Percentiles rank a stretch among this genome's conserved stretches.
phyloP scores from a whole-genome alignment of 352 stramenopile species.

The Phytopythium montanum region DNA sequence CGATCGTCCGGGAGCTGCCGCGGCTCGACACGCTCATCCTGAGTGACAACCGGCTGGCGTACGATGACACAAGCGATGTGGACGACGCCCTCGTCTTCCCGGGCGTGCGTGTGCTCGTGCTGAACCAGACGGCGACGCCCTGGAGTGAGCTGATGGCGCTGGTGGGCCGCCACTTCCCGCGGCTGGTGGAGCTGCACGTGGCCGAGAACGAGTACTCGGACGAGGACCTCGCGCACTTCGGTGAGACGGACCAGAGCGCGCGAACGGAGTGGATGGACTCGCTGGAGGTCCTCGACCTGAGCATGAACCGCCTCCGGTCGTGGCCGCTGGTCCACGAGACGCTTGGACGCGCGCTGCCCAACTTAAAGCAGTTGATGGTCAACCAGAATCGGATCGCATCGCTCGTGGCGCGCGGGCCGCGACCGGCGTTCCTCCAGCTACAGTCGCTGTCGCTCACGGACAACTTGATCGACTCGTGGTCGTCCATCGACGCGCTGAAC shows the following conservation, averaged over 20 bases:
- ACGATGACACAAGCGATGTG: slow-evolving; percentile 13
- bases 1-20: slow-evolving; percentile 45
- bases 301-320: slow-evolving; percentile 46
- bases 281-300: slow-evolving; percentile 59
- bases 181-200: slow-evolving; percentile 51
- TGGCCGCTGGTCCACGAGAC: slow-evolving; percentile 42
- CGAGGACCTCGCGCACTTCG: slow-evolving; percentile 25
- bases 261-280: slow-evolving; percentile 20
- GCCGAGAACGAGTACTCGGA: slow-evolving; percentile 53
- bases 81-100: slow-evolving; percentile 15
- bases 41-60: slow-evolving; percentile 54
- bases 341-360: slow-evolving; percentile 28
- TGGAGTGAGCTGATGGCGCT: slow-evolving; percentile 36
- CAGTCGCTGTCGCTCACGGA: slow-evolving; percentile 54
- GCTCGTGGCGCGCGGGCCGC: slow-evolving; percentile 18
- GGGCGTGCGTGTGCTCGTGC: slow-evolving; percentile 56
- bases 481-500: slow-evolving; percentile 72
- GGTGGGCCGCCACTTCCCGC: slow-evolving; percentile 49
- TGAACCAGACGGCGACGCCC: slow-evolving; percentile 56
- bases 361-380: slow-evolving; percentile 61
- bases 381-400: slow-evolving; percentile 58
- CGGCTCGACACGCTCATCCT: slow-evolving; percentile 70
- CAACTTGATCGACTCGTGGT: slow-evolving; percentile 69
- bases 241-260: not conserved
- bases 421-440: slow-evolving; percentile 39